Conservation (phyloP, 73 alveolate species). For the Tetrahymena thermophila region DNA sequence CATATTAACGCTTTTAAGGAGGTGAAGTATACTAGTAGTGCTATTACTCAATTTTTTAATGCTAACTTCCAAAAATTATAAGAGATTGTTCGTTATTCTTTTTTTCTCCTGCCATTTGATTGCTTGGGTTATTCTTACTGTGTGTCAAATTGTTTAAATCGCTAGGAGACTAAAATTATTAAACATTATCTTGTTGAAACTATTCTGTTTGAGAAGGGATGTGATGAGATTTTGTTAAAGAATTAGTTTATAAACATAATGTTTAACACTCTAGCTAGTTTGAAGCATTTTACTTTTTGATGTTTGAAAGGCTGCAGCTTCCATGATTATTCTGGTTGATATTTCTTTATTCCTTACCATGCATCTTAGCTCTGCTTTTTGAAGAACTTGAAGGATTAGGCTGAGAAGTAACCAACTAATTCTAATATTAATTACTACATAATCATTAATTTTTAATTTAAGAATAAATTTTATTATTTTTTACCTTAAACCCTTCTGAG, state of each 20-base stretch:
- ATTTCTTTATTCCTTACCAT: not conserved
- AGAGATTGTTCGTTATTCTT: not conserved
- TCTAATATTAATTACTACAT: not conserved
- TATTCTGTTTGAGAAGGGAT: not conserved
- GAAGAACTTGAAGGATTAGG: not conserved
- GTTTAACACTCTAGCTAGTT: not conserved
- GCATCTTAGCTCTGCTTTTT: not conserved
- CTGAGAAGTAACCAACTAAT: not conserved
- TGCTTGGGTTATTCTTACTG: not conserved
- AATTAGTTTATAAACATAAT: not conserved
- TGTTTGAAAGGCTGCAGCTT: not conserved
- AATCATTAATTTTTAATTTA: not conserved
- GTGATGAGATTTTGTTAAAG: not conserved
- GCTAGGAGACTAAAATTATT: not conserved
- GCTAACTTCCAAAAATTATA: not conserved
- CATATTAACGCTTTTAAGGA: not conserved
- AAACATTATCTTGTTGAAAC: not conserved
- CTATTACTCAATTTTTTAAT: not conserved
- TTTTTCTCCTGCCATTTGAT: not conserved
- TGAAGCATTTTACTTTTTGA: not conserved
- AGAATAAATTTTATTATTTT: not conserved
- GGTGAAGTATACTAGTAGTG: not conserved
- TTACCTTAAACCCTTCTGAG: not conserved
- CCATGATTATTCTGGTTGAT: not conserved
- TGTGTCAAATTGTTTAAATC: not conserved